A percentile compares a stretch with the other conserved stretches of the same genome.
These are phyloP conservation scores for Yamadazyma kitorensis DNA, from an alignment of 805 yeast genomes.

Conservation along the genomic window DNA sequence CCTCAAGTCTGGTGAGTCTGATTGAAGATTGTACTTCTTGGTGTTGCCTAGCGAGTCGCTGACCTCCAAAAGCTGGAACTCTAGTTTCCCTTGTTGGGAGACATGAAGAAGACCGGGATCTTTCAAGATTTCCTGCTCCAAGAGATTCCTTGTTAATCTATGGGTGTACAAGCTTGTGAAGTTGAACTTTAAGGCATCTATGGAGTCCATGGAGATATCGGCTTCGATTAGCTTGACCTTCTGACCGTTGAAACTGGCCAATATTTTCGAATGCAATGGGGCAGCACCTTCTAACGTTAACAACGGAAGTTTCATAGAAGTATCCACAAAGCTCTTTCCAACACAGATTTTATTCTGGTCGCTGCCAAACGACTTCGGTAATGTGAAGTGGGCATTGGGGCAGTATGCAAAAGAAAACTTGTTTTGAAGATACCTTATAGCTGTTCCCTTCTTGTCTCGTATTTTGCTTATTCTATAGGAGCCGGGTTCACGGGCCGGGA, in stretches of 20 bases:
- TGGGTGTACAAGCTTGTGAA: conserved; percentile 11
- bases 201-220: conserved; percentile 5
- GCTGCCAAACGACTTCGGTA: conserved; percentile 30
- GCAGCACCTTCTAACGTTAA: conserved; percentile 72
- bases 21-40: conserved; percentile 34
- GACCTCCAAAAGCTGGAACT: conserved; percentile 33
- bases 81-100: conserved; percentile 22
- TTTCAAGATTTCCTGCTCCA: conserved; percentile 35
- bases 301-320: conserved; percentile 30
- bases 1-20: conserved; percentile 35
- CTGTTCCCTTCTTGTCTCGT: conserved; percentile 58
- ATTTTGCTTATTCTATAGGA: conserved; percentile 70
- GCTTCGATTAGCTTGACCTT: conserved; percentile 11
- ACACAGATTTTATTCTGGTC: conserved; percentile 53
- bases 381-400: conserved; percentile 62
- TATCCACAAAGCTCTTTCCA: conserved; percentile 41
- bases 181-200: conserved; percentile 7
- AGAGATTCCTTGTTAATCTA: conserved; percentile 25
- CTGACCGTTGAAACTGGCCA: conserved; percentile 25
- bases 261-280: conserved; percentile 45
- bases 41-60: conserved; percentile 32
- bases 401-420: conserved; percentile 70
- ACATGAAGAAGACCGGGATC: conserved; percentile 21
- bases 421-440: conserved; percentile 57
- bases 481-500: conserved; percentile 72